Conservation (phyloP, 345 rosid genomes). For the Linum trigynum region DNA sequence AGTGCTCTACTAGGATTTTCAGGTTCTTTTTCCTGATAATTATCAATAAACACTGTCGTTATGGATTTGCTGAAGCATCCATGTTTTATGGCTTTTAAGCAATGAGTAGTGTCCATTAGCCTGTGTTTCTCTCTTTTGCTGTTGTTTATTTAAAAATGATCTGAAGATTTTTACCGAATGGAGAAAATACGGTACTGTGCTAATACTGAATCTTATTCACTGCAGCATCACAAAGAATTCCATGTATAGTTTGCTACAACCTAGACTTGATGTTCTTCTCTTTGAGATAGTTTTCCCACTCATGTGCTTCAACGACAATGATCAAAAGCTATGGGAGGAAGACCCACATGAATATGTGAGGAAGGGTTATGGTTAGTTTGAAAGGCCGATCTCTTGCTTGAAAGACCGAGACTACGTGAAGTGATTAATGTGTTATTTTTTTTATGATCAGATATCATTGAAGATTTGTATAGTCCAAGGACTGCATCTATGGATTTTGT, state of each 20-base stretch:
- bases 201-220: slow-evolving; percentile 6
- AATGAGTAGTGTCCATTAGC: too few species aligned
- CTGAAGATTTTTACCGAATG: not conserved
- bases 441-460: slow-evolving; percentile 74
- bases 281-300: slow-evolving; percentile 97
- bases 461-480: slow-evolving; percentile 96
- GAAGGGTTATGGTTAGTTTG: slow-evolving; percentile 93
- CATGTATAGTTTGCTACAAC: slow-evolving; percentile 79
- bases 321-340: slow-evolving; percentile 99
- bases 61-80: too few species aligned
- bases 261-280: slow-evolving; percentile 75
- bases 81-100: too few species aligned
- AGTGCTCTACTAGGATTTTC: too few species aligned
- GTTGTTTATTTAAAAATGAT: not conserved
- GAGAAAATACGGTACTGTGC: not conserved
- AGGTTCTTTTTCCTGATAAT: too few species aligned
- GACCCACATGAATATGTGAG: slow-evolving; percentile 99
- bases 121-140: not conserved
- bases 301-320: slow-evolving; percentile 93
- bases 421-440: slow-evolving; percentile 13
- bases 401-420: not conserved
- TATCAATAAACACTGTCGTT: too few species aligned
- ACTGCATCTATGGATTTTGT: slow-evolving; percentile 98
- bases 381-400: not conserved
- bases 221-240: slow-evolving; percentile 79